These are phyloP conservation scores for Scenedesmus sp. DNA, from an alignment of 163 green algal genomes.

Conservation along the genomic window DNA sequence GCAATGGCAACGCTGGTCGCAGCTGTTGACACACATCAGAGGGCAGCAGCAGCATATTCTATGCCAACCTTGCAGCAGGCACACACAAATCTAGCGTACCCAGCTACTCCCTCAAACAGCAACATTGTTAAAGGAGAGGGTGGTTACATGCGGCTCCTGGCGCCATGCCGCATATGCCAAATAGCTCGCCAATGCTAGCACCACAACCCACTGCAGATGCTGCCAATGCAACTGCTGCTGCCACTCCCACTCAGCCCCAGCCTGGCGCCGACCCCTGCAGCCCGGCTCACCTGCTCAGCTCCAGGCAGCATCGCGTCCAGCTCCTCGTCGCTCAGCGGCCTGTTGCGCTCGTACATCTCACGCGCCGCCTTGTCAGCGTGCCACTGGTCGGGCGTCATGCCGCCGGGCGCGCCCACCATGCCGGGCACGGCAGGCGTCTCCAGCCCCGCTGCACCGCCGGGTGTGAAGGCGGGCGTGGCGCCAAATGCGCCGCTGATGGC, in stretches of 20 bases:
- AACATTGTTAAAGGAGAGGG: too few relatives aligned
- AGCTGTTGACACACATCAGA: not conserved
- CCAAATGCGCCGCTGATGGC: slow-evolving; percentile 48
- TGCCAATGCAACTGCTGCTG: not conserved
- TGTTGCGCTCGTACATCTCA: slow-evolving; percentile 96
- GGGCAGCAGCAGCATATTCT: too few relatives aligned
- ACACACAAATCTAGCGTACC: too few relatives aligned
- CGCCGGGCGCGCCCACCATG: slow-evolving; percentile 48
- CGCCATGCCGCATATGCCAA: too few relatives aligned
- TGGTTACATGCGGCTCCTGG: too few relatives aligned
- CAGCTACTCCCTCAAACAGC: too few relatives aligned
- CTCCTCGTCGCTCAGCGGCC: slow-evolving; percentile 94
- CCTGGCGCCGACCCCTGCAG: not conserved
- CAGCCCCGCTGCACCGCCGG: slow-evolving; percentile 80
- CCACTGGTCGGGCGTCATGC: slow-evolving; percentile 89
- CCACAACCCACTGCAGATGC: not conserved
- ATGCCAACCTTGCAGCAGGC: too few relatives aligned
- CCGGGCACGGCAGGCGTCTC: slow-evolving; percentile 81
- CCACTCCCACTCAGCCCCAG: not conserved
- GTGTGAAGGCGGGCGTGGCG: slow-evolving; percentile 71
- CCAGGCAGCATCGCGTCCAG: slow-evolving; percentile 96
- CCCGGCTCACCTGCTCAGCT: slow-evolving; percentile 71
- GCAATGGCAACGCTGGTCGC: not conserved
- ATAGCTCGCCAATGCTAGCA: not conserved
- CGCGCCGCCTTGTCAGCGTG: slow-evolving; percentile 85